phyloP scores from a whole-genome alignment of 2,329 filamentous ascomycete genomes.

The Aureobasidium lini region DNA sequence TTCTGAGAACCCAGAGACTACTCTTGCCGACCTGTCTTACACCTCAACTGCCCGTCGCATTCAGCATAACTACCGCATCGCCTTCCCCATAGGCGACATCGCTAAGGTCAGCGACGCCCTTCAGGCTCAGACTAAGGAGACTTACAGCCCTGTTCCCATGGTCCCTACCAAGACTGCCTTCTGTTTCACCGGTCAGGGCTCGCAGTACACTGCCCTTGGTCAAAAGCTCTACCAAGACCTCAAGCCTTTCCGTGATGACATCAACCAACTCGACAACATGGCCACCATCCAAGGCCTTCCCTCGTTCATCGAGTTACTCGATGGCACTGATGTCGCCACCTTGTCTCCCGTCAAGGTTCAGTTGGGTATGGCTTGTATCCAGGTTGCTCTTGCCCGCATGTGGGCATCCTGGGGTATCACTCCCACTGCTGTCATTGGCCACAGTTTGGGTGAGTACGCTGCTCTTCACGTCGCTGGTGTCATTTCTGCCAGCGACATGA shows the following conservation, averaged over 20 bases:
- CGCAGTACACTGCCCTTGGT: slow-evolving; percentile 45
- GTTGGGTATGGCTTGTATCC: slow-evolving; percentile 46
- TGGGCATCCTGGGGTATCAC: slow-evolving; percentile 49
- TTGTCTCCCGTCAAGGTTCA: slow-evolving; percentile 46
- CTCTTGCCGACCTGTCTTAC: slow-evolving; percentile 43
- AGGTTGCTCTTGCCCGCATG: slow-evolving; percentile 46
- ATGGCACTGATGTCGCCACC: slow-evolving; percentile 42
- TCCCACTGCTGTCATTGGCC: slow-evolving; percentile 45
- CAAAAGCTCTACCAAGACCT: slow-evolving; percentile 44
- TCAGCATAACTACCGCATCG: slow-evolving; percentile 46
- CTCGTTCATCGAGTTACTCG: slow-evolving; percentile 42
- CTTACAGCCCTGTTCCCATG: slow-evolving; percentile 47
- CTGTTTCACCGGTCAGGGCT: slow-evolving; percentile 47
- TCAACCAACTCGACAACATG: slow-evolving; percentile 42
- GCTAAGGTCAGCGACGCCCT: slow-evolving; percentile 39
- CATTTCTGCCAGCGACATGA: slow-evolving; percentile 61
- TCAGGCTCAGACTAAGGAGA: slow-evolving; percentile 42
- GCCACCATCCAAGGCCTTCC: slow-evolving; percentile 40
- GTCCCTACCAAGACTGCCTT: slow-evolving; percentile 44
- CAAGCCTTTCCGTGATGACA: slow-evolving; percentile 41
- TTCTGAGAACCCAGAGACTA: slow-evolving; percentile 37
- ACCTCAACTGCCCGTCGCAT: slow-evolving; percentile 47
- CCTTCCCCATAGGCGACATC: slow-evolving; percentile 41
- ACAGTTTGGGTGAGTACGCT: slow-evolving; percentile 66
- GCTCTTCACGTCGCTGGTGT: slow-evolving; percentile 65